These are phyloP conservation scores for Tulasnella sp. DNA, from an alignment of 768 basidiomycete genomes.

Conservation along the genomic window DNA sequence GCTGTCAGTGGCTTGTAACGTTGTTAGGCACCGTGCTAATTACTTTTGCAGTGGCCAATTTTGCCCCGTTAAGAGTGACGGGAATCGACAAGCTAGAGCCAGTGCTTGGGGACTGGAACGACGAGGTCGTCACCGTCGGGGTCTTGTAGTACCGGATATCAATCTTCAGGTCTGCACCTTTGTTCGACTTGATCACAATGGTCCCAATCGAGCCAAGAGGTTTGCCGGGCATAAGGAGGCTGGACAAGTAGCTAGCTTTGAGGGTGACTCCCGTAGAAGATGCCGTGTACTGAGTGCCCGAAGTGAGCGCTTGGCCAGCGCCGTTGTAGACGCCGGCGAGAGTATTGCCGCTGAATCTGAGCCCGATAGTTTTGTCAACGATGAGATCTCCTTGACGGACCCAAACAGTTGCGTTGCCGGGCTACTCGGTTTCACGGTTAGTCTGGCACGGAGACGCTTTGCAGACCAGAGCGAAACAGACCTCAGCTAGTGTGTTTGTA, in stretches of 20 bases:
- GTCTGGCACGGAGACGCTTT: neutral
- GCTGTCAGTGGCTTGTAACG: neutral
- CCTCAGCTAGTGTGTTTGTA: constrained; percentile 14
- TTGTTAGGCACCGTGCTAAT: neutral
- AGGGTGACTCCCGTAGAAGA: constrained; percentile 4
- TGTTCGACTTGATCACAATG: constrained; percentile 10
- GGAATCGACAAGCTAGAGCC: constrained; percentile 5
- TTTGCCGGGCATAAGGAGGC: neutral
- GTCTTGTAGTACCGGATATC: neutral
- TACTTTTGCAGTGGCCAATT: constrained; percentile 2
- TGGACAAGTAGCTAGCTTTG: constrained; percentile 1
- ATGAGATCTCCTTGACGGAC: neutral
- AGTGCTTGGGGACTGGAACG: neutral
- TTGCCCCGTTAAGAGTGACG: constrained; percentile 8
- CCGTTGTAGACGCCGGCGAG: neutral
- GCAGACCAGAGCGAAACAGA: neutral
- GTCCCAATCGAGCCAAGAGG: neutral
- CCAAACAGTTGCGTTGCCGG: constrained; percentile 17
- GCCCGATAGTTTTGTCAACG: neutral
- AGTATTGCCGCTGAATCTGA: constrained; percentile 4
- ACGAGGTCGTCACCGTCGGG: neutral
- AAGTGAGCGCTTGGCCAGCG: neutral
- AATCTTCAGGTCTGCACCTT: neutral
- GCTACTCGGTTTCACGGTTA: neutral
- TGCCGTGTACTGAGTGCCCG: neutral